Conservation (phyloP, 306 rosid species). For the Acacia acuminata region DNA sequence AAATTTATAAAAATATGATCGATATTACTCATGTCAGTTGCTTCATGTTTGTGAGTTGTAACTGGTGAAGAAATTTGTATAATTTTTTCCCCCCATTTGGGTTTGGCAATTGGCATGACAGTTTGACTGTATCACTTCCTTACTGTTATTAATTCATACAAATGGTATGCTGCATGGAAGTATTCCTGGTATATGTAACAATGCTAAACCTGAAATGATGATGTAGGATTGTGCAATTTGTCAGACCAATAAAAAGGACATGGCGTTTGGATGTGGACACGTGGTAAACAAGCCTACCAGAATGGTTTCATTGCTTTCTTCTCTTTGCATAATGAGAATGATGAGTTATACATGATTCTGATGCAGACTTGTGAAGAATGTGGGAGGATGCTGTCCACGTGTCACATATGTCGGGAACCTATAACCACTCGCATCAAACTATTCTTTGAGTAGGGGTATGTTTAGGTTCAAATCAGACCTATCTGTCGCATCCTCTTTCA, state of each 20-base stretch:
- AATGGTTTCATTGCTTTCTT: neutral
- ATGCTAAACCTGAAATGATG: neutral
- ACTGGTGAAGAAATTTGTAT: too few species aligned
- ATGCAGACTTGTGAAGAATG: slow-evolving; percentile 26
- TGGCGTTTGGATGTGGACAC: slow-evolving; percentile 33
- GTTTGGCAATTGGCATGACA: too few species aligned
- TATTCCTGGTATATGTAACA: neutral
- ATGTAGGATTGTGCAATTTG: slow-evolving; percentile 13
- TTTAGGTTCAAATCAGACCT: too few species aligned
- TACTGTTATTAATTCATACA: too few species aligned
- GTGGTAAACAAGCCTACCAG: slow-evolving; percentile 22
- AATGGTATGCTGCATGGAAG: neutral
- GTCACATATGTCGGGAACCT: neutral
- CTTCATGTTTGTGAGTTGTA: too few species aligned
- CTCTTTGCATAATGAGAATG: neutral
- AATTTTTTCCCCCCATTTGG: too few species aligned
- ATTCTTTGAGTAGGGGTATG: neutral
- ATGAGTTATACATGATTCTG: neutral
- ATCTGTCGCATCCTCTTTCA: neutral
- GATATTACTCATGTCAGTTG: too few species aligned
- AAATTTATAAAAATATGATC: too few species aligned
- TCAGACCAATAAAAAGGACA: slow-evolving; percentile 20
- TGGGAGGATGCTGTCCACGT: too few species aligned
- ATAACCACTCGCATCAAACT: neutral
- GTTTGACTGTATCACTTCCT: too few species aligned